Percentiles rank a stretch among this genome's conserved stretches.
phyloP scores from a whole-genome alignment of 495 filamentous ascomycete genomes.

The Penicillium coffeae region DNA sequence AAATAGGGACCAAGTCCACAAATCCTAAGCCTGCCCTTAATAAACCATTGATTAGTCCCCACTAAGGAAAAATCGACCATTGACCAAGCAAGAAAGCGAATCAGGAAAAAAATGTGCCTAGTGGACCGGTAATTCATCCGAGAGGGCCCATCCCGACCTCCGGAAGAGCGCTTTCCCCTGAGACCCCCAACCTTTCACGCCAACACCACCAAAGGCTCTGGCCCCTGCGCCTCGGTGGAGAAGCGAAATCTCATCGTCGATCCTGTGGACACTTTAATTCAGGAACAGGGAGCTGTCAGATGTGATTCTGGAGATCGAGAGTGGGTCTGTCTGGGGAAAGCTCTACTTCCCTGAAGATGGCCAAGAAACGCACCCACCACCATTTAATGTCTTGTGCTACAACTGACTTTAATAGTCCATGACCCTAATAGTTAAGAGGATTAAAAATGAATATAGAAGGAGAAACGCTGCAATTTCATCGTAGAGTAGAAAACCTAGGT shows the following conservation, averaged over 20 bases:
- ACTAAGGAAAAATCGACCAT: neutral
- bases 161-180: constrained; percentile 23
- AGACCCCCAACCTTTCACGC: neutral
- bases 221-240: constrained; percentile 14
- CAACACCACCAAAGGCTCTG: neutral
- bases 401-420: no score
- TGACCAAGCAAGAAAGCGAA: neutral
- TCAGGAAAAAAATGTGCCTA: neutral
- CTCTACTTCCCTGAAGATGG: neutral
- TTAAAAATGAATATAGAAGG: neutral
- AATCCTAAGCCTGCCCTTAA: neutral
- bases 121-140: constrained; percentile 5
- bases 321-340: constrained; percentile 16
- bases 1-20: neutral
- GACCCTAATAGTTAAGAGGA: no score
- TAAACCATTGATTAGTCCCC: neutral
- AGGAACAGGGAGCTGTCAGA: constrained; percentile 3
- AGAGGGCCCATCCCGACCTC: constrained; percentile 3
- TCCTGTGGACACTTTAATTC: constrained; percentile 9
- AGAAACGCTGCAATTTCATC: constrained; percentile 9
- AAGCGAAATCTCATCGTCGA: constrained; percentile 5
- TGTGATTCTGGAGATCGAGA: constrained; percentile 2
- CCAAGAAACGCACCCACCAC: neutral
- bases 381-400: no score
- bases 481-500: neutral